Base-by-base conservation (phyloP, 805 yeast genomes). In the Zygotorulaspora chibaensis region DNA sequence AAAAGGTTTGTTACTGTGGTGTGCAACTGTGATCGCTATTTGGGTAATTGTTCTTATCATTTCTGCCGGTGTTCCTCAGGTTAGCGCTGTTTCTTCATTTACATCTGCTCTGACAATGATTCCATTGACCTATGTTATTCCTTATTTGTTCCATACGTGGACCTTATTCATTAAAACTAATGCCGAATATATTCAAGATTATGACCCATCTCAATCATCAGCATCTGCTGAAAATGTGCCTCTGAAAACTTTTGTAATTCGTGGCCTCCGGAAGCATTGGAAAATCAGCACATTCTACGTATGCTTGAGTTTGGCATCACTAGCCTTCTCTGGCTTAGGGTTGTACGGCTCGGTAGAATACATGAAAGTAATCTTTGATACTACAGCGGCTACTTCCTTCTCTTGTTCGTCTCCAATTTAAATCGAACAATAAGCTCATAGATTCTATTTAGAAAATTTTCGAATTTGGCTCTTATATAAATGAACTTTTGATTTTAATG, bases 31-130 rank as follows among this genome's bases (percentile, higher is more conserved):
- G 9, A 30, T 40, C 3, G 6, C 23, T 18, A 20, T 40, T 15
- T 40, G 43, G 43, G 12, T 31, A 9, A 18, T 26, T 20, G 23
- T 30, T 35, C 31, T 40, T 12, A 20, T 40, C 20, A 40, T 40
- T 18, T 17, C 43, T 11, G 43, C 43, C 11, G 43, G 43, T 31
- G 43, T 40, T 29, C 43, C 43, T 5, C 43, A 40, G 43, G 43
- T 40, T 11, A 40, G 43, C 18, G 43, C 43, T 18, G 43, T 40
- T 31, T 40, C 43, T 40, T 40, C 43, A 20, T 40, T 40, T 17
- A 40, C 43, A 8, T 40, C 43, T 18, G 43, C 43, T 16, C 31
- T 40, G 20, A 40, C 43, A 23, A 40, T 40, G 43, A 40, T 40
- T 20, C 43, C 43, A 8, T 31, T 40, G 31, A 40, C 43, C 17